Conservation (phyloP, 352 stramenopile species). For the Phytophthora agathidicida region DNA sequence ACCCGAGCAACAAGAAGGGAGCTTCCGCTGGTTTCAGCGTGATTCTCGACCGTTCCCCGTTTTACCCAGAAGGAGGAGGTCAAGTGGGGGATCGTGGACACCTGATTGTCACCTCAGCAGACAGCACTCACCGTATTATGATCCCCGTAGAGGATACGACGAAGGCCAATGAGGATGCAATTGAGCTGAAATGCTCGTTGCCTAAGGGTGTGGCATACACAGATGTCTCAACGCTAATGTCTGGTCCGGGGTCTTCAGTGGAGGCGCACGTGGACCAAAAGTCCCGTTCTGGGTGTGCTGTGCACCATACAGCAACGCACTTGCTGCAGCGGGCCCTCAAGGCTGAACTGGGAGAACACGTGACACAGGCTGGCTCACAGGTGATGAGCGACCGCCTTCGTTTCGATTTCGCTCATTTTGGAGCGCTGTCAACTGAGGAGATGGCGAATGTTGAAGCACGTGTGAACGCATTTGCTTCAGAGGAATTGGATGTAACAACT, state of each 20-base stretch:
- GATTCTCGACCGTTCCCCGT: slow-evolving; percentile 66
- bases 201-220: slow-evolving; percentile 33
- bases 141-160: slow-evolving; percentile 54
- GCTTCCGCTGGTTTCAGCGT: slow-evolving; percentile 36
- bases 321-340: slow-evolving; percentile 77
- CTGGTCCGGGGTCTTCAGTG: slow-evolving; percentile 20
- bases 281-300: slow-evolving; percentile 56
- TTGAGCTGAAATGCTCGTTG: slow-evolving; percentile 55
- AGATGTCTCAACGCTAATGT: slow-evolving; percentile 31
- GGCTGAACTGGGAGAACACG: slow-evolving; percentile 66
- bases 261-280: slow-evolving; percentile 53
- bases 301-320: slow-evolving; percentile 85
- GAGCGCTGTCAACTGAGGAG: slow-evolving; percentile 62
- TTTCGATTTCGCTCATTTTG: slow-evolving; percentile 89
- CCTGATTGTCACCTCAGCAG: slow-evolving; percentile 29
- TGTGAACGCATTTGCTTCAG: slow-evolving; percentile 64
- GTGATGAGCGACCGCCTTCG: slow-evolving; percentile 67
- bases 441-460: slow-evolving; percentile 58
- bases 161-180: slow-evolving; percentile 42
- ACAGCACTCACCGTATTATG: slow-evolving; percentile 5
- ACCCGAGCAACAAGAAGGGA: slow-evolving; percentile 8
- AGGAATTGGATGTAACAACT: slow-evolving; percentile 45
- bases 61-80: slow-evolving; percentile 79
- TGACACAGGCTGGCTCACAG: slow-evolving; percentile 75
- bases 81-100: slow-evolving; percentile 74